Evolutionary conservation across 2,329 filamentous ascomycete genomes (phyloP).

Genomic region (Tolypocladium endophyticum): DNA sequence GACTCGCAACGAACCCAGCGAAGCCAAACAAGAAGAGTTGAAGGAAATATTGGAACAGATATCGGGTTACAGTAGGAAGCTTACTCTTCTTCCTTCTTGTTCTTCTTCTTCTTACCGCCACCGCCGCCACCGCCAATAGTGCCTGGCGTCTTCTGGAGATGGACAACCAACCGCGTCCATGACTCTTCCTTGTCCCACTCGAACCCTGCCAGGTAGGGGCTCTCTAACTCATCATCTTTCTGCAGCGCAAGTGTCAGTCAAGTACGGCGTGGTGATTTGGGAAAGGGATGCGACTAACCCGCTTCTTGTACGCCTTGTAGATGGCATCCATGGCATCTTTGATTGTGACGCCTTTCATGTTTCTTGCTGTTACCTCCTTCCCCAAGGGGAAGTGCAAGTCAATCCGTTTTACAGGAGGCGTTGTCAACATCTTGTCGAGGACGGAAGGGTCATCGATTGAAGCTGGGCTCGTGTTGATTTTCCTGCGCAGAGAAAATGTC

Average conservation of each 20-base stretch:
- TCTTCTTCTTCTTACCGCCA: conserved; percentile 59
- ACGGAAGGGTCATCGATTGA: conserved; percentile 74
- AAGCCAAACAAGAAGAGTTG: conserved; percentile 25
- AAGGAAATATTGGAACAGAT: conserved; percentile 30
- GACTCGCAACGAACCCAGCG: conserved; percentile 28
- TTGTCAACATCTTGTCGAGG: conserved; percentile 71
- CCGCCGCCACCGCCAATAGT: conserved; percentile 31
- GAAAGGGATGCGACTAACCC: conserved; percentile 44
- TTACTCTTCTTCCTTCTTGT: conserved; percentile 49
- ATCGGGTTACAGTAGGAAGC: conserved; percentile 12
- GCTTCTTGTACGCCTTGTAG: conserved; percentile 94
- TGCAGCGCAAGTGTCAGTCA: conserved; percentile 22
- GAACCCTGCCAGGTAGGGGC: conserved; percentile 83
- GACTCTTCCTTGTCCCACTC: conserved; percentile 93
- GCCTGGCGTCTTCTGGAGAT: conserved; percentile 64
- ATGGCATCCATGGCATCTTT: conserved; percentile 95
- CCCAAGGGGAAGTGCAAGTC: conserved; percentile 86
- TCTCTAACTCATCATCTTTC: conserved; percentile 85
- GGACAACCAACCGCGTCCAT: conserved; percentile 79
- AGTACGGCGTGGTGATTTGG: neutral
- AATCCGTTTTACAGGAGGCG: conserved; percentile 83
- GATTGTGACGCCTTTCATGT: conserved; percentile 90
- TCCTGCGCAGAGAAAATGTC: conserved; percentile 47
- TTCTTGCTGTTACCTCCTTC: conserved; percentile 78
- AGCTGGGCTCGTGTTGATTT: conserved; percentile 77